Evolutionary conservation across 2,329 filamentous ascomycete genomes (phyloP), one percentile per base, ranked within the genome.

Genomic region (Lasiodiplodia citricola): DNA sequence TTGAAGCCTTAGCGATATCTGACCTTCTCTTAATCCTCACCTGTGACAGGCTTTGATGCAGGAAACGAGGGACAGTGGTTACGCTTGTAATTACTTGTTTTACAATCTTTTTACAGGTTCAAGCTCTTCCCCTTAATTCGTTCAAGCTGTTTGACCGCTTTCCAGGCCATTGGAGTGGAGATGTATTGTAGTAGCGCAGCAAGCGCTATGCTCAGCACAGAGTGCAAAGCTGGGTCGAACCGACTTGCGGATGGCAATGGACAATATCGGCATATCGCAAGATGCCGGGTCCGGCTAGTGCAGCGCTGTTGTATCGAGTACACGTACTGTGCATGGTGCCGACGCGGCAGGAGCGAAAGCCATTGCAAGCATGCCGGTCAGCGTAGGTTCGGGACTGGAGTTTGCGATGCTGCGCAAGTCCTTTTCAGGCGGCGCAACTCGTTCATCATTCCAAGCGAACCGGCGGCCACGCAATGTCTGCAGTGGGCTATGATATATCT

Each of bases 131-230:
- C 18, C 23, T 44, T 44, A 6, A 14, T 16, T 28, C 14, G 35
- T 38, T 18, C 18, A 35, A 23, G 11, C 41, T 28, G 47, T 35
- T 7, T 16, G 31, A 21, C 60, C 58, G 21, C 25, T 52, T 64
- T 64, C 18, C 31, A 64, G 60, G 47, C 21, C 47, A n/a, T n/a
- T 52, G 11, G 44, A 52, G 60, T 52, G 47, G 31, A 64, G 31
- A 23, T 51, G 16, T 52, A 13, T 47, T 60, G n/a, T 41, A 4
- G 16, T 28, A 14, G 4, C 21, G 16, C 23, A 54, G 51, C 23
- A 28, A 28, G 25, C 25, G 51, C 25, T 18, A 18, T 31, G 23
- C 21, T 54, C 11, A 16, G 25, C 51, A 28, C 25, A 28, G 21
- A 7, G 23, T 13, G 21, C 51, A 14, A 6, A 25, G 51, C 16